These are phyloP conservation scores for Geranium brycei DNA, from an alignment of 345 rosid genomes.

Conservation along the genomic window DNA sequence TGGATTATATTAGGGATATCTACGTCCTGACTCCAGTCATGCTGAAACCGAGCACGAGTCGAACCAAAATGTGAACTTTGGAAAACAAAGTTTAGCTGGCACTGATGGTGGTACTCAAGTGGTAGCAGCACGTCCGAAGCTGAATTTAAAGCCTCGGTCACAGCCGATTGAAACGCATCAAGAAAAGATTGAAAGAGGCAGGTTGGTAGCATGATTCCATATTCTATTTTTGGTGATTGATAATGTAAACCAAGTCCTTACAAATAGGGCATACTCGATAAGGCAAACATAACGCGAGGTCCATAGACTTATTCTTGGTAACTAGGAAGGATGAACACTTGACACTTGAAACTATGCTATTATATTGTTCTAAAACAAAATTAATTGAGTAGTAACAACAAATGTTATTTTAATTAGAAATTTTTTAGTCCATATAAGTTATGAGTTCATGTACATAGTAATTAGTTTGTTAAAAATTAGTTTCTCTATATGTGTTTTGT, in stretches of 20 bases:
- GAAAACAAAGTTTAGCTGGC: slow-evolving; percentile 27
- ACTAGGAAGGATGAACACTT: no score
- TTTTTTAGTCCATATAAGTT: no score
- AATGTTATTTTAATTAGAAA: no score
- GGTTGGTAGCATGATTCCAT: slow-evolving; percentile 25
- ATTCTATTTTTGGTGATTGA: neutral
- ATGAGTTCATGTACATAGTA: no score
- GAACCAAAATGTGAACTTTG: slow-evolving; percentile 19
- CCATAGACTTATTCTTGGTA: neutral
- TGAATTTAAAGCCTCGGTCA: slow-evolving; percentile 51
- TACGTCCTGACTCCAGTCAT: slow-evolving; percentile 15
- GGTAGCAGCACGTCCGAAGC: slow-evolving; percentile 48
- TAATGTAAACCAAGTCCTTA: neutral
- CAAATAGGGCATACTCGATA: neutral
- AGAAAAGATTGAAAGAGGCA: slow-evolving; percentile 37
- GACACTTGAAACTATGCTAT: no score
- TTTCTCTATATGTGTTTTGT: no score
- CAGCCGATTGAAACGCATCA: slow-evolving; percentile 41
- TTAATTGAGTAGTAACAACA: no score
- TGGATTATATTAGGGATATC: slow-evolving; percentile 20
- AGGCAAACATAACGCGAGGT: neutral
- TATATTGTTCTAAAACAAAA: no score
- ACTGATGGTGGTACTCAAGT: slow-evolving; percentile 38
- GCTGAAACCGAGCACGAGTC: slow-evolving; percentile 19
- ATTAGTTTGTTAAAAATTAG: no score